Evolutionary conservation across 2,329 filamentous ascomycete genomes (phyloP).

Genomic region (Sclerotinia sclerotiorum): DNA sequence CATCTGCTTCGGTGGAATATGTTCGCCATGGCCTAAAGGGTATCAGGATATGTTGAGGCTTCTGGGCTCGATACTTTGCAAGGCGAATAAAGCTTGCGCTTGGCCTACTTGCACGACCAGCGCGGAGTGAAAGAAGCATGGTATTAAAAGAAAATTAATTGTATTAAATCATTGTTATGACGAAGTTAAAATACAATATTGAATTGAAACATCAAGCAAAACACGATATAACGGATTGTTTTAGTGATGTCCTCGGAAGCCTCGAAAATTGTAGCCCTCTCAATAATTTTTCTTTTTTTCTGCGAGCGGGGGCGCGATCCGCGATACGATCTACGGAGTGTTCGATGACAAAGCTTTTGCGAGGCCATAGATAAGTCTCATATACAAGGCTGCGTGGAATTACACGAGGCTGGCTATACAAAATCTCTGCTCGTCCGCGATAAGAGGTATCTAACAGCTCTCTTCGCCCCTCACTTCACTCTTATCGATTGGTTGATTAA

Average conservation of each 20-base stretch:
- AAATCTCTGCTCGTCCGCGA: too few relatives aligned
- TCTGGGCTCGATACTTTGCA: slow-evolving; percentile 49
- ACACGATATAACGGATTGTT: background rate
- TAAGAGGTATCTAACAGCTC: too few relatives aligned
- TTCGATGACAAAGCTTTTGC: too few relatives aligned
- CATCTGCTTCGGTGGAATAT: slow-evolving; percentile 1
- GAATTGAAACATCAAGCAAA: background rate
- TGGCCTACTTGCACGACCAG: slow-evolving; percentile 36
- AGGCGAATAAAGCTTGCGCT: slow-evolving; percentile 51
- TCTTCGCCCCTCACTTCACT: too few relatives aligned
- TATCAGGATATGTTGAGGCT: slow-evolving; percentile 34
- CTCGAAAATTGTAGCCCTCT: background rate
- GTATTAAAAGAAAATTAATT: slow-evolving; percentile 16
- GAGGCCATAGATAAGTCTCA: background rate
- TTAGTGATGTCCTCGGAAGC: background rate
- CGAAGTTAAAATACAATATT: slow-evolving; percentile 8
- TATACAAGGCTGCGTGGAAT: too few relatives aligned
- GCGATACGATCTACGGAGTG: too few relatives aligned
- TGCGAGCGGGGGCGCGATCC: background rate
- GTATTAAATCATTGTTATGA: slow-evolving; percentile 32
- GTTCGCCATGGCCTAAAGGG: slow-evolving; percentile 43
- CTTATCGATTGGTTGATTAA: too few relatives aligned
- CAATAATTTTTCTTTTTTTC: background rate
- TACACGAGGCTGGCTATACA: background rate
- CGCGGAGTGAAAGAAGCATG: slow-evolving; percentile 39